Evolutionary conservation across 306 rosid species (phyloP).

Genomic region (Glycine soja): DNA sequence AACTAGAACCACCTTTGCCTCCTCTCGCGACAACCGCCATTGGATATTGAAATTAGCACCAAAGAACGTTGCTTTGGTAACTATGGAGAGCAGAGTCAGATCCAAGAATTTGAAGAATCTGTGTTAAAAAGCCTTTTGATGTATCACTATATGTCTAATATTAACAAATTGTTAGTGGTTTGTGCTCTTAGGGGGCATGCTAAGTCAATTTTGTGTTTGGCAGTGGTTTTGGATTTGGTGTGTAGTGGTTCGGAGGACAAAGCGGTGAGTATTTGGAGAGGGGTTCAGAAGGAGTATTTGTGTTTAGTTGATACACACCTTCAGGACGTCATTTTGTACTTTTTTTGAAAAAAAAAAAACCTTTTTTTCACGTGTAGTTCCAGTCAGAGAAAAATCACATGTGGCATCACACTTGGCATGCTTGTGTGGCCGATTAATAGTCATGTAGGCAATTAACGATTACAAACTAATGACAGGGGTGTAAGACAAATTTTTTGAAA

Average conservation of each 20-base stretch:
- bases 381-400: too few relatives aligned
- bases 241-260: constrained; percentile 93
- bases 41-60: constrained; percentile 39
- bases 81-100: constrained; percentile 48
- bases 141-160: too few relatives aligned
- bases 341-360: too few relatives aligned
- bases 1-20: constrained; percentile 74
- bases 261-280: constrained; percentile 82
- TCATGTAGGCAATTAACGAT: too few relatives aligned
- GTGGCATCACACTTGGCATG: too few relatives aligned
- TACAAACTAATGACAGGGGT: too few relatives aligned
- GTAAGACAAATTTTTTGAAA: too few relatives aligned
- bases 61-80: not conserved
- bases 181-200: constrained; percentile 82
- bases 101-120: constrained; percentile 40
- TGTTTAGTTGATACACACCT: constrained; percentile 80
- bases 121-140: constrained; percentile 6
- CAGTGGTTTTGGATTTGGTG: constrained; percentile 64
- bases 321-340: too few relatives aligned
- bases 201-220: constrained; percentile 74
- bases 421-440: too few relatives aligned
- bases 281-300: constrained; percentile 50
- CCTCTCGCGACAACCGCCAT: constrained; percentile 96
- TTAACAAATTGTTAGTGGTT: constrained; percentile 58
- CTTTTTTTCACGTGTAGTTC: too few relatives aligned